Conservation (phyloP, 2,329 filamentous ascomycete genomes). For the Magnaporthiopsis poae region DNA sequence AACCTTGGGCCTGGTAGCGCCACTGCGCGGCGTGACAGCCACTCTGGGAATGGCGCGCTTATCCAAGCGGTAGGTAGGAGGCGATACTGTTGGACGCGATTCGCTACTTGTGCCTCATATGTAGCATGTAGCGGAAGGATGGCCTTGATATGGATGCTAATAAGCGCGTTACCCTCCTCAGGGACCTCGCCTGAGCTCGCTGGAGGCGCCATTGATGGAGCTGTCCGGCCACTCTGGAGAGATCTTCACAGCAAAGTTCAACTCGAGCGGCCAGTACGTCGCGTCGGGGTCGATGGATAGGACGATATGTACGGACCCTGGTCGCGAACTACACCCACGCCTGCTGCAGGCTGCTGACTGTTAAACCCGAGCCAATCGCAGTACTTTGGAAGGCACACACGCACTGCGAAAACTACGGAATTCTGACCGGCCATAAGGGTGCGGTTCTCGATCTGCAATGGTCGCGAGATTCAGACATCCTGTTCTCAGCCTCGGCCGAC, state of each 20-base stretch:
- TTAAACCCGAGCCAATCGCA: conserved; percentile 23
- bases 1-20: conserved; percentile 45
- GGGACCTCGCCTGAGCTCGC: conserved; percentile 68
- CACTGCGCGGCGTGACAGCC: conserved; percentile 1
- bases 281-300: conserved; percentile 94
- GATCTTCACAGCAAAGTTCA: conserved; percentile 83
- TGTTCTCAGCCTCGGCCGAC: conserved; percentile 90
- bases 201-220: conserved; percentile 91
- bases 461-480: conserved; percentile 83
- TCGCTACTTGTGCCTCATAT: not conserved
- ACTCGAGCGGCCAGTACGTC: conserved; percentile 76
- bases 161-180: conserved; percentile 25
- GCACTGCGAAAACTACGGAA: conserved; percentile 87
- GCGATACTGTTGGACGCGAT: not conserved
- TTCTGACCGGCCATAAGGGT: conserved; percentile 79
- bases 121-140: not conserved
- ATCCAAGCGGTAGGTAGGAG: conserved; percentile 38
- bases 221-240: conserved; percentile 74
- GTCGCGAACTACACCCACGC: not conserved
- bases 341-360: conserved; percentile 1
- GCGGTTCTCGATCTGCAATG: conserved; percentile 88
- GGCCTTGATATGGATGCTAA: conserved; percentile 7
- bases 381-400: conserved; percentile 92
- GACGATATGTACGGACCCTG: conserved; percentile 57
- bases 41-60: conserved; percentile 32